These are phyloP conservation scores for Rubia balearica DNA, from an alignment of 305 asterid genomes.

Conservation along the genomic window DNA sequence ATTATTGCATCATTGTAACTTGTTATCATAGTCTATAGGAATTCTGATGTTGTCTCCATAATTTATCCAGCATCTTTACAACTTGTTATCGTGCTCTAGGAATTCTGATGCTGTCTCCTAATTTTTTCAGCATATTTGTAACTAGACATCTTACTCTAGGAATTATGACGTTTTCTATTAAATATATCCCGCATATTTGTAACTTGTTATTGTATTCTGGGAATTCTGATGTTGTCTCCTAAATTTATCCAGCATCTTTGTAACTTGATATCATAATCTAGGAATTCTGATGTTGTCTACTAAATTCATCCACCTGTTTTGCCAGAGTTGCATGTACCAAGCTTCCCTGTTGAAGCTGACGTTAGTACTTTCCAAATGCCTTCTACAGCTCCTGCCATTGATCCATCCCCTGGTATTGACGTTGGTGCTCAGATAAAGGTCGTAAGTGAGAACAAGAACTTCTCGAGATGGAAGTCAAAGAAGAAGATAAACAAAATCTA, in stretches of 20 bases:
- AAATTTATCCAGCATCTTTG: not conserved
- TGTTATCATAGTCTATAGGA: not conserved
- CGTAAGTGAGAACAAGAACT: slow-evolving; percentile 21
- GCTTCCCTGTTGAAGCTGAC: slow-evolving; percentile 36
- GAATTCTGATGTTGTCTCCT: not conserved
- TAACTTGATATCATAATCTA: too few species aligned
- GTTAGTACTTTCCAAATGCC: slow-evolving; percentile 25
- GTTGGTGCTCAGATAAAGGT: slow-evolving; percentile 14
- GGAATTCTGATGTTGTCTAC: not conserved
- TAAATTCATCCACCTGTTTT: slow-evolving; percentile 4
- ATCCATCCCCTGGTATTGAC: slow-evolving; percentile 23
- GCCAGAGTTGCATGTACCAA: slow-evolving; percentile 41
- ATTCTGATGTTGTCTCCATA: not conserved
- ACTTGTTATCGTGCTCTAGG: not conserved
- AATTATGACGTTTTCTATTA: not conserved
- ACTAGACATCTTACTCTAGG: too few species aligned
- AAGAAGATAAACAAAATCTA: slow-evolving; percentile 60
- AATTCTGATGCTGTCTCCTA: not conserved
- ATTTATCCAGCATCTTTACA: too few species aligned
- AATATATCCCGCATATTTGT: not conserved
- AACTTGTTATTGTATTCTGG: too few species aligned
- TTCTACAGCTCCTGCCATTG: slow-evolving; percentile 18
- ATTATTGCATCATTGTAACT: not conserved
- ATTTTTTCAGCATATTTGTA: not conserved
- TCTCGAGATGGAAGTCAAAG: slow-evolving; percentile 45